Base-by-base conservation (phyloP, 2,329 filamentous ascomycete species). In the Pseudogymnoascus verrucosus region DNA sequence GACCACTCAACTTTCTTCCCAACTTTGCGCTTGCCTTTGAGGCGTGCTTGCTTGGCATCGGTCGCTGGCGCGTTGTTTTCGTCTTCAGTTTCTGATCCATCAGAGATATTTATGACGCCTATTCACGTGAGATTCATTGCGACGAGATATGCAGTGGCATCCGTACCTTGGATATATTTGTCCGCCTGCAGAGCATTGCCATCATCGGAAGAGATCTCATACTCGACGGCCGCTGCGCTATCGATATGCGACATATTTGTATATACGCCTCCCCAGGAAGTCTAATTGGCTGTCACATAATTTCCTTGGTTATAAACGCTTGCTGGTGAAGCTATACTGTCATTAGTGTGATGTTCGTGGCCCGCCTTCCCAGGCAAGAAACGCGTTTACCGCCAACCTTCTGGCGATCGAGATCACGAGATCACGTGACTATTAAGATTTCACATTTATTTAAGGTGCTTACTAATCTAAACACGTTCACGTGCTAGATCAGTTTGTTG, bases 1-100 rank as follows among this genome's bases (percentile, higher is more conserved):
- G 81, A 82, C 80, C 80, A 84, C n/a, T 76, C 71, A 1, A 81
- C 76, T 68, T 80, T 81, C 42, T 69, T 66, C 5, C 67, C 66
- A 4, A 66, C 65, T 61, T 70, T 69, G 6, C 69, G 64, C 61
- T 72, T 73, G 19, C 65, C 65, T 21, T 68, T 72, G 11, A 57
- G 51, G 28, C 7, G 51, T 21, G 51, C 28, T 34, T 57, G 28
- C 16, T 34, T 57, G 4, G 28, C 2, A 5, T 26, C 51, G 28
- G 51, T 26, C 11, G 16, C 16, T 34, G 28, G 51, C 4, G 16
- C 28, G 10, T 10, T 16, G 7, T 34, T 36, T 19, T 21, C 26
- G 47, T 34, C 51, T 34, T 57, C 28, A 19, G 51, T 34, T 4
- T 14, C 28, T 19, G 51, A 21, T 12, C 51, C n/a, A 57, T 34